A percentile compares a stretch with the other conserved stretches of the same genome.
phyloP scores from a whole-genome alignment of 2,329 filamentous ascomycete species.

The Dryadomyces quercivorus region DNA sequence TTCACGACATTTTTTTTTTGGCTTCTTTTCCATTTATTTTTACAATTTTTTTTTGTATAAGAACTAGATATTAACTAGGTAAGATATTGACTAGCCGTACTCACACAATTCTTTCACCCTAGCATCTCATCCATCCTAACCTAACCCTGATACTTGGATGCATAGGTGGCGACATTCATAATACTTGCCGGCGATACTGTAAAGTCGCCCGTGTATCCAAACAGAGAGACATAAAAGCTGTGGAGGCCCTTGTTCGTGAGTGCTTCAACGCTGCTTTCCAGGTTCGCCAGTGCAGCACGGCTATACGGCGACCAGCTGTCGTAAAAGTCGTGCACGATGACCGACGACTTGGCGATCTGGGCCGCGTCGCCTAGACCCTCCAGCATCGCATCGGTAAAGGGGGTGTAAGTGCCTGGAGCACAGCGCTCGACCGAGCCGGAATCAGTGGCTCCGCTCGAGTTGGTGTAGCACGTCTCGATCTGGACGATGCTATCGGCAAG shows the following conservation, averaged over 20 bases:
- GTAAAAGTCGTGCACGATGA: slow-evolving; percentile 12
- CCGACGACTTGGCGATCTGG: slow-evolving; percentile 7
- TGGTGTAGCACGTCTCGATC: slow-evolving; percentile 13
- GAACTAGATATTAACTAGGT: no score
- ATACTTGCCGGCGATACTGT: slow-evolving; percentile 7
- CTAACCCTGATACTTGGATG: slow-evolving; percentile 6
- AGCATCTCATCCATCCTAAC: no score
- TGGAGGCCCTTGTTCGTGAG: slow-evolving; percentile 7
- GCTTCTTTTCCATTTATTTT: background rate
- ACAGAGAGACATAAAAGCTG: slow-evolving; percentile 9
- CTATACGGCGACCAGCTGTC: slow-evolving; percentile 7
- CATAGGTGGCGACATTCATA: slow-evolving; percentile 7
- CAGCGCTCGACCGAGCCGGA: slow-evolving; percentile 6
- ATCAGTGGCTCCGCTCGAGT: slow-evolving; percentile 7
- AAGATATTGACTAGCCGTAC: no score
- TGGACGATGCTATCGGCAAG: slow-evolving; percentile 10
- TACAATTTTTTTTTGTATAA: no score
- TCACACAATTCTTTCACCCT: no score
- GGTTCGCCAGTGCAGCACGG: background rate
- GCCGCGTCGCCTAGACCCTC: slow-evolving; percentile 1
- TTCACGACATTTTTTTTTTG: background rate
- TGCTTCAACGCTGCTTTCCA: slow-evolving; percentile 1
- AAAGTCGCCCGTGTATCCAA: slow-evolving; percentile 9
- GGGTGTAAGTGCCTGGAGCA: slow-evolving; percentile 7
- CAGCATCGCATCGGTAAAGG: slow-evolving; percentile 5